Evolutionary conservation across 2,329 filamentous ascomycete genomes (phyloP), one percentile per base, ranked within the genome.

Genomic region (Cladosporium sp.): DNA sequence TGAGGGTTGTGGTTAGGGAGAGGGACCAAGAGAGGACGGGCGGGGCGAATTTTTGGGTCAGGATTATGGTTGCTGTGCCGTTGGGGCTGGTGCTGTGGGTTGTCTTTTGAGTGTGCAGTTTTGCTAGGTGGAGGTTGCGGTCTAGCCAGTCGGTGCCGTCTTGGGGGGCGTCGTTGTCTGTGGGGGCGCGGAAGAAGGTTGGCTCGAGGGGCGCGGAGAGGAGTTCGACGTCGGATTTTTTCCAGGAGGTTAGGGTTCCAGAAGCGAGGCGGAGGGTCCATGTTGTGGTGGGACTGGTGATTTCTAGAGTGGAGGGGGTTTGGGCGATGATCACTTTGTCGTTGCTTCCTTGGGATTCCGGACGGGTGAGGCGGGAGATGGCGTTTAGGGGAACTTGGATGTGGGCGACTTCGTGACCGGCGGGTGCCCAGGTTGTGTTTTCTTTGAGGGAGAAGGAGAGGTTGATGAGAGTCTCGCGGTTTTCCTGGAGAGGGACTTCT

Each of bases 1-100:
- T 77, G 60, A 84, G 84, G 7, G 67, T 72, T 0, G 75, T 74
- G 71, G 22, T 33, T 4, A 61, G 49, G 15, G 56, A 46, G 15
- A 65, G 75, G 3, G 75, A 76, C 82, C 84, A 87, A 20, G 74
- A 76, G 0, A 85, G 72, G 1, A 84, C 73, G 0, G 80, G 78
- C 0, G 84, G 82, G 0, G 77, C 75, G 43, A 57, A 59, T 18
- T 53, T 56, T 29, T 63, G 59, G 4, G 56, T 35, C 2, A 62
- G 32, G 1, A 46, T 43, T 7, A 61, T 52, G 7, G 42, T 43
- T 5, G 58, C 46, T 3, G 20, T 40, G 22, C 50, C 55, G 15
- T 55, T 42, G 12, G 53, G 38, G 7, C 41, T 40, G 32, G 25
- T 22, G 18, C 39, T 35, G 55, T 53, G 59, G 7, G 53, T 49